Percentiles rank a stretch among this genome's conserved stretches.
These are phyloP conservation scores for Sporothrix phasma DNA, from an alignment of 2,329 filamentous ascomycete genomes.

Conservation along the genomic window DNA sequence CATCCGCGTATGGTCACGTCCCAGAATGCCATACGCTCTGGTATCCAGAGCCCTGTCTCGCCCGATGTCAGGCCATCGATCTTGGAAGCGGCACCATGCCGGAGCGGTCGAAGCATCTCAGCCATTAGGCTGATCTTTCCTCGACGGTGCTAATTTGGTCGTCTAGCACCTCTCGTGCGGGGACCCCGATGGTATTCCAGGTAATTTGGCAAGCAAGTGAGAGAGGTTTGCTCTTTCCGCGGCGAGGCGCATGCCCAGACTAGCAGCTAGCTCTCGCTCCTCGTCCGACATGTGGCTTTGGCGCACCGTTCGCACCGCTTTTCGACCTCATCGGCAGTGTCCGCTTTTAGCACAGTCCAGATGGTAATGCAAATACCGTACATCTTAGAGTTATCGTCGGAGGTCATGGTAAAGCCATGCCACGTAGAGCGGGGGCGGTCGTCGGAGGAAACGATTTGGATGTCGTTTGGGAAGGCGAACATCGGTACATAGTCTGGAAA, in stretches of 20 bases:
- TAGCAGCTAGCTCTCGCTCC: conserved; percentile 85
- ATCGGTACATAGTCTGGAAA: conserved; percentile 98
- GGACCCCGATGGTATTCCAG: conserved; percentile 70
- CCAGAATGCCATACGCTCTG: conserved; percentile 83
- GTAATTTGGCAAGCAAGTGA: conserved; percentile 72
- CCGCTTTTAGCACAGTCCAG: conserved; percentile 78
- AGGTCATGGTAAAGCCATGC: conserved; percentile 98
- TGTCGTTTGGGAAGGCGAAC: conserved; percentile 98
- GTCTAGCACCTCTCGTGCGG: conserved; percentile 71
- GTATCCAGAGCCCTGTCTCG: conserved; percentile 92
- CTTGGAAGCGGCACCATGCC: conserved; percentile 90
- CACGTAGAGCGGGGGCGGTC: conserved; percentile 91
- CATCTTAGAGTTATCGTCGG: conserved; percentile 79
- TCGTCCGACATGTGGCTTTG: conserved; percentile 81
- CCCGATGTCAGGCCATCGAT: conserved; percentile 94
- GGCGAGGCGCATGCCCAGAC: conserved; percentile 78
- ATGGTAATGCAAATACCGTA: conserved; percentile 87
- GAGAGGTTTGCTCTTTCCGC: conserved; percentile 83
- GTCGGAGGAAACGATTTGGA: conserved; percentile 91
- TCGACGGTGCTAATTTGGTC: conserved; percentile 93
- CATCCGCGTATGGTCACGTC: conserved; percentile 71
- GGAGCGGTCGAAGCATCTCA: conserved; percentile 81
- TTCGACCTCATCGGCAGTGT: conserved; percentile 76
- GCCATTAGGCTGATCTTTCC: conserved; percentile 97
- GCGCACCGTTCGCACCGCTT: conserved; percentile 71